Base-by-base conservation (phyloP, 306 rosid species). In the Delonix regia region DNA sequence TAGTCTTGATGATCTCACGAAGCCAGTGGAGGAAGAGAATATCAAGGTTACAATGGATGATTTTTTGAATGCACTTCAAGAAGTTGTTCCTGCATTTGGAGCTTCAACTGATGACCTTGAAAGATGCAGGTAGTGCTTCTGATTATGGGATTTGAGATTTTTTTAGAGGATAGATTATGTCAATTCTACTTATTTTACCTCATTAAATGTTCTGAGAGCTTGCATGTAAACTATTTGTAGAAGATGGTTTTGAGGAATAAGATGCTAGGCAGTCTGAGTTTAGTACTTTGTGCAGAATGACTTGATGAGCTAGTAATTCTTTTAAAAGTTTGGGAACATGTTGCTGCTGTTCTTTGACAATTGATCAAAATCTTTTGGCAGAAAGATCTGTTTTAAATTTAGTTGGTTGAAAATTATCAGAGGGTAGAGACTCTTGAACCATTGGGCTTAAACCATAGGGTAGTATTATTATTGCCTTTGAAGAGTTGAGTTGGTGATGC, bases 21-120 rank as follows among this genome's bases (percentile, higher is more conserved):
- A 93, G 82, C 96, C 88, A 51, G 96, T 96, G 56, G 99, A 96
- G 83, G 99, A 96, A 90, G 97, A 96, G 82, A 93, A 87, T 63
- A 93, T 96, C 63, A 96, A 91, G 84, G 97, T 96, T 72, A 91
- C 96, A 0, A 96, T 96, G 99, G 92, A 89, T 5, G 99, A 96
- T 88, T 96, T 96, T 81, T 79, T 96, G 77, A 87, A 89, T 75
- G 99, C 99, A 65, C 91, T 93, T 28, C 89, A 85, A 0, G 99
- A 96, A 84, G 88, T 96, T 81, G 63, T 70, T 76, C 92, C 99
- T 78, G 92, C 98, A 78, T 96, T 96, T 82, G 98, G 99, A 80
- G 99, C 99, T 71, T 96, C 99, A 45, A 96, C 98, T 70, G 97
- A 90, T 62, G 98, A 93, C 86, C 99, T 96, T 91, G 88, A 89